Percentiles rank a stretch among this genome's conserved stretches.
Evolutionary conservation across 352 stramenopile genomes (phyloP).

Genomic region (Pythium scleroteichum): DNA sequence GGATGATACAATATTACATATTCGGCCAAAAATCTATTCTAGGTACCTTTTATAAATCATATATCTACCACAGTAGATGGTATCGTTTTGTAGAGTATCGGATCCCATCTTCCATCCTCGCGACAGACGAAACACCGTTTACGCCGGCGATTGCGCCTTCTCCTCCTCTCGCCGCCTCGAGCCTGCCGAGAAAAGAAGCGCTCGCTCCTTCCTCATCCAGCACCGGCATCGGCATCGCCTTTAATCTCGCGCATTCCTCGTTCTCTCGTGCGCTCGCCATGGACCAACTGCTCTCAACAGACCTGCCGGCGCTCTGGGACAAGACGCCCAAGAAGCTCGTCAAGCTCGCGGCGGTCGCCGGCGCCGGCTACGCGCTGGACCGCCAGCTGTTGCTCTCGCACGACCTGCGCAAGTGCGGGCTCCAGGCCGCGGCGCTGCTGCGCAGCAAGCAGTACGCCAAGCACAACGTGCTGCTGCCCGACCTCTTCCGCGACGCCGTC

Average conservation of each 20-base stretch:
- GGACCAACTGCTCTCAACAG: slow-evolving; percentile 15
- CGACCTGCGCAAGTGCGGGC: slow-evolving; percentile 47
- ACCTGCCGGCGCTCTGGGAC: slow-evolving; percentile 19
- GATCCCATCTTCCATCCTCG: slow-evolving; percentile 1
- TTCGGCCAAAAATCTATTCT: too few species aligned
- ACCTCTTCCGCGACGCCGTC: slow-evolving; percentile 65
- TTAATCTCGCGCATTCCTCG: background rate
- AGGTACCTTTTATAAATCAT: too few species aligned
- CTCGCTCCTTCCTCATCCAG: background rate
- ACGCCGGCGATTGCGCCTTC: slow-evolving; percentile 17
- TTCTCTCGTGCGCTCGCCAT: background rate
- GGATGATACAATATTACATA: too few species aligned
- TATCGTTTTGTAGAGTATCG: background rate
- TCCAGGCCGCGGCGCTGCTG: slow-evolving; percentile 42
- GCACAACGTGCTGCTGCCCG: slow-evolving; percentile 44
- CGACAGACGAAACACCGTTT: slow-evolving; percentile 8
- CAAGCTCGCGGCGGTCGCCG: slow-evolving; percentile 27
- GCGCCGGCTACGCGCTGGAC: slow-evolving; percentile 28
- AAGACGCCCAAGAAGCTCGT: slow-evolving; percentile 35
- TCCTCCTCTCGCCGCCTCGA: background rate
- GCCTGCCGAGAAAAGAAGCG: slow-evolving; percentile 17
- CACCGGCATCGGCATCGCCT: slow-evolving; percentile 12
- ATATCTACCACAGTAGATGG: too few species aligned
- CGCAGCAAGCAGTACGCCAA: slow-evolving; percentile 43
- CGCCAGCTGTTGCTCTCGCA: slow-evolving; percentile 55